A percentile compares a stretch with the other conserved stretches of the same genome.
Evolutionary conservation across 352 stramenopile genomes (phyloP).

Genomic region (Globisporangium splendens): DNA sequence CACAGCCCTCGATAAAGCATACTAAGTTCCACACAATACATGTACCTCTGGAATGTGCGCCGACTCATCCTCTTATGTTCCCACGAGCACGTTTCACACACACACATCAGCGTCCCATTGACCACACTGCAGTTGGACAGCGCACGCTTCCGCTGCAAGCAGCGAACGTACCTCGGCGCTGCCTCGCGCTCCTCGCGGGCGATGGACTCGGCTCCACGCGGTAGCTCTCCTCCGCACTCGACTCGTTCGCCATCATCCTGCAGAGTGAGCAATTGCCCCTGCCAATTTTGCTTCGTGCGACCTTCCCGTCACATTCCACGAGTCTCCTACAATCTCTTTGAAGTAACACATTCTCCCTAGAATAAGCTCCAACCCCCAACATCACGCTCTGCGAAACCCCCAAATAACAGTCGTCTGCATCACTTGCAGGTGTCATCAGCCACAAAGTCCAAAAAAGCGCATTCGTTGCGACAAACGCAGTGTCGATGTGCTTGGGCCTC

Average conservation of each 20-base stretch:
- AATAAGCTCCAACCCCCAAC: neutral
- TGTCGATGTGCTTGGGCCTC: neutral
- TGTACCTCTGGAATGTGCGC: constrained; percentile 20
- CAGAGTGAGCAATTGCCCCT: too few relatives aligned
- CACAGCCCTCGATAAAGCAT: too few relatives aligned
- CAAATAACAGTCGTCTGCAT: too few relatives aligned
- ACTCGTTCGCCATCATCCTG: constrained; percentile 1
- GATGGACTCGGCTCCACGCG: neutral
- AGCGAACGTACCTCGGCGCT: neutral
- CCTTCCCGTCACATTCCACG: constrained; percentile 11
- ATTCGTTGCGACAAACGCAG: too few relatives aligned
- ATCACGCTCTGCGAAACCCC: too few relatives aligned
- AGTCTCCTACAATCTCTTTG: neutral
- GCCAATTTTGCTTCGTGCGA: neutral
- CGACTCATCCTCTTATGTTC: too few relatives aligned
- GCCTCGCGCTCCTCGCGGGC: neutral
- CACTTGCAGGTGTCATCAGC: too few relatives aligned
- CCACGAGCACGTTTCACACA: constrained; percentile 1
- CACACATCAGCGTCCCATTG: too few relatives aligned
- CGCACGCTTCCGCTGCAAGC: neutral
- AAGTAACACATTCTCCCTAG: neutral
- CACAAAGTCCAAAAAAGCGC: too few relatives aligned
- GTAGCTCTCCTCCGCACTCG: constrained; percentile 1
- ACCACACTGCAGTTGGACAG: too few relatives aligned
- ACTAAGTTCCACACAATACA: too few relatives aligned